Base-by-base conservation (phyloP, 495 filamentous ascomycete genomes). In the Trichoderma erinaceum region DNA sequence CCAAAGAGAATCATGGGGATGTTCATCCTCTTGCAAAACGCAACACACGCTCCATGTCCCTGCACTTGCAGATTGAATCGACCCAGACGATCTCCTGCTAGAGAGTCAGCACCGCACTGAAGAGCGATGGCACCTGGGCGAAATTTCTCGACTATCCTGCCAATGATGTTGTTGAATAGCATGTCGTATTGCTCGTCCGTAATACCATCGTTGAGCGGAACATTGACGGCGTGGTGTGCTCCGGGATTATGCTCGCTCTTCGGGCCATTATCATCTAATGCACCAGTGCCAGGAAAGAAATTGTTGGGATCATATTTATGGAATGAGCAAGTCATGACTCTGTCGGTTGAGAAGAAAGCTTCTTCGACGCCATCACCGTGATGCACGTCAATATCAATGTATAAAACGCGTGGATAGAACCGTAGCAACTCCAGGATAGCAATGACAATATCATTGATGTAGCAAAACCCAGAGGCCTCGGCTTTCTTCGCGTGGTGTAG, bases 311-410 rank as follows among this genome's bases (percentile, higher is more conserved):
- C 92, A 78, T 97, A 99, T 72, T 99, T 99, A 81, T 99, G 95
- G 78, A 98, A 98, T 18, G 92, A 97, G 48, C 93, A 89, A 0
- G 96, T 98, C 94, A 99, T 97, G 74, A 99, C 95, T 72, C 95
- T 88, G 79, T 99, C 94, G 18, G 95, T 99, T 23, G 93, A 95
- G 74, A 96, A 97, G 73, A 99, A 99, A 8, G 95, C 95, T 74
- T 98, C 94, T 77, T 99, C 95, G 27, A 99, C 95, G 69, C 95
- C 95, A 75, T 99, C 95, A 50, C 95, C 95, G 73, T 99, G 95
- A 78, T 99, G 95, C 21, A 99, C 96, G 78, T 99, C 95, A 71
- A 99, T 98, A 76, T 99, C 95, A 70, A 99, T 91, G 78, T 99
- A 99, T 32, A 99, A 85, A 10, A 99, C 95, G 68, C 95, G 88